Conservation (phyloP, 805 yeast species). For the Pichia rugopelliculosa region DNA sequence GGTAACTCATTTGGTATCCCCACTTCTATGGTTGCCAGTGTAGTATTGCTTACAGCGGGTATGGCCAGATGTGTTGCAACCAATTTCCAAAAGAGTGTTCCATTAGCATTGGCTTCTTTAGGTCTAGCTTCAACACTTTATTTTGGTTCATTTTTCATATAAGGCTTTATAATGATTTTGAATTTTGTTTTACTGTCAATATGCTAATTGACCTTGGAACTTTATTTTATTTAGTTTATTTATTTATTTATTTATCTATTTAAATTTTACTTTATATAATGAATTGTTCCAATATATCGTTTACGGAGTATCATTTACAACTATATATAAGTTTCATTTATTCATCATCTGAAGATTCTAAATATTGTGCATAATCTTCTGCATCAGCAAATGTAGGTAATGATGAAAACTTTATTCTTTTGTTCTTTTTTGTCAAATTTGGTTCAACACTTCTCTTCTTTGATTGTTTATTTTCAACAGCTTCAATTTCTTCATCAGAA, state of each 20-base stretch:
- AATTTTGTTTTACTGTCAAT: too few relatives aligned
- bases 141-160: slow-evolving; percentile 39
- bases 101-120: slow-evolving; percentile 51
- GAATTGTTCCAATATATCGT: too few relatives aligned
- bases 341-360: slow-evolving; percentile 56
- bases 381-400: slow-evolving; percentile 85
- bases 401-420: slow-evolving; percentile 48
- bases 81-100: slow-evolving; percentile 62
- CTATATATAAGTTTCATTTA: slow-evolving; percentile 2
- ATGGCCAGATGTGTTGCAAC: slow-evolving; percentile 52
- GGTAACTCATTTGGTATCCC: slow-evolving; percentile 79
- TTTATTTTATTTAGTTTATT: too few relatives aligned
- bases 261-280: too few relatives aligned
- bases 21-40: slow-evolving; percentile 66
- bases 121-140: slow-evolving; percentile 62
- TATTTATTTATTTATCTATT: too few relatives aligned
- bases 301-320: background rate
- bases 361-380: slow-evolving; percentile 73
- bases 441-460: slow-evolving; percentile 18
- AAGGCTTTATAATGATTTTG: background rate
- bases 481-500: slow-evolving; percentile 20
- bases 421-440: slow-evolving; percentile 14
- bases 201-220: too few relatives aligned
- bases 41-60: slow-evolving; percentile 62
- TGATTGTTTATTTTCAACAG: slow-evolving; percentile 8